These are phyloP conservation scores for Aspergillus avenaceus DNA, from an alignment of 495 filamentous ascomycete species.

Conservation along the genomic window DNA sequence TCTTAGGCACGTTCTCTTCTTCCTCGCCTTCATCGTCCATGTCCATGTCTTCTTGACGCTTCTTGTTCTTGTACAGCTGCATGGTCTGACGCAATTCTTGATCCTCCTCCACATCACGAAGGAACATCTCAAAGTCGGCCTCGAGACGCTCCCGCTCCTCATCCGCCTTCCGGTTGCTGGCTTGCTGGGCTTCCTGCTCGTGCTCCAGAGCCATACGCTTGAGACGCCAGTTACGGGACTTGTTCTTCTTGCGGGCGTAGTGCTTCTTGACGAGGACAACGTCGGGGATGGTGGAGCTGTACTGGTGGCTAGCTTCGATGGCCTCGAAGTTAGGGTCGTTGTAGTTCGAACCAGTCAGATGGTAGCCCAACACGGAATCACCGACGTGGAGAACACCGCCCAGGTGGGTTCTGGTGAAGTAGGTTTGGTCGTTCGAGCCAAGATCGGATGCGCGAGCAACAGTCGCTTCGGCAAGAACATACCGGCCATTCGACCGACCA, in stretches of 20 bases:
- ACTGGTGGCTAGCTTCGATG: conserved; percentile 64
- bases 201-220: conserved; percentile 91
- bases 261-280: conserved; percentile 95
- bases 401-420: conserved; percentile 85
- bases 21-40: conserved; percentile 59
- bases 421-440: conserved; percentile 80
- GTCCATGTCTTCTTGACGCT: conserved; percentile 29
- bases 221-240: conserved; percentile 79
- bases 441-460: conserved; percentile 85
- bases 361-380: conserved; percentile 89
- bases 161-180: conserved; percentile 22
- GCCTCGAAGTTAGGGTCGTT: conserved; percentile 83
- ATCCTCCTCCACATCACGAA: conserved; percentile 95
- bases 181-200: conserved; percentile 52
- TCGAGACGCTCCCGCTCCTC: conserved; percentile 78
- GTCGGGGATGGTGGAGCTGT: conserved; percentile 77
- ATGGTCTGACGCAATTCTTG: conserved; percentile 77
- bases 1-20: conserved; percentile 68
- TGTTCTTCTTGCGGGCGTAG: conserved; percentile 84
- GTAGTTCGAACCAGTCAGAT: conserved; percentile 82
- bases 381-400: conserved; percentile 83
- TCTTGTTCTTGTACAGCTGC: conserved; percentile 73
- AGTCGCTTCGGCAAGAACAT: conserved; percentile 76
- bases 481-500: conserved; percentile 72
- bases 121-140: conserved; percentile 92